Conservation (phyloP, 805 yeast species). For the Candida nonsorbophila region DNA sequence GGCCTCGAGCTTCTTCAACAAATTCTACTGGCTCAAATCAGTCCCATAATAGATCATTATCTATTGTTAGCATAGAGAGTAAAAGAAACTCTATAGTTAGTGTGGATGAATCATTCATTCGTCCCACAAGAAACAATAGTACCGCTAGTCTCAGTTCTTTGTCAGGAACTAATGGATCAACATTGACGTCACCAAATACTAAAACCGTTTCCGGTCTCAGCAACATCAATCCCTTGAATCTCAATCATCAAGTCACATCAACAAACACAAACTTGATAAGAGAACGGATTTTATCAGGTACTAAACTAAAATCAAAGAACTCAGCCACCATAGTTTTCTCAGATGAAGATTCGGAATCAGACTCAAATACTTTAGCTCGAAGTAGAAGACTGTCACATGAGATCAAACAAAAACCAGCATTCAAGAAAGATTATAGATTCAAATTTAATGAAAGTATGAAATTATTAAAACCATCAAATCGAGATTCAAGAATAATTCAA, state of each 20-base stretch:
- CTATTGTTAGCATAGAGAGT: slow-evolving; percentile 31
- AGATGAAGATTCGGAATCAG: slow-evolving; percentile 34
- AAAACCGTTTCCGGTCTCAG: slow-evolving; percentile 3
- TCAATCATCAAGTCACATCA: neutral
- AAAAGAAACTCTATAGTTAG: slow-evolving; percentile 38
- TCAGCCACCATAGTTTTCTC: slow-evolving; percentile 19
- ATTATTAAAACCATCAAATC: slow-evolving; percentile 1
- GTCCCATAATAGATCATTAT: slow-evolving; percentile 24
- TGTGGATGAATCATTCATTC: slow-evolving; percentile 25
- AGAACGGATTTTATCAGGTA: slow-evolving; percentile 2
- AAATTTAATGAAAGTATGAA: slow-evolving; percentile 11
- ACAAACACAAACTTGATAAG: neutral
- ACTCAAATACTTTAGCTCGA: slow-evolving; percentile 8
- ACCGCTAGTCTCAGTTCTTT: slow-evolving; percentile 15
- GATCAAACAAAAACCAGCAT: slow-evolving; percentile 5
- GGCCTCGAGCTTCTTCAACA: slow-evolving; percentile 29
- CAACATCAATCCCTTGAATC: slow-evolving; percentile 1
- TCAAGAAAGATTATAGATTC: slow-evolving; percentile 21
- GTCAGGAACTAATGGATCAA: slow-evolving; percentile 1
- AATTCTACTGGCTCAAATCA: slow-evolving; percentile 25
- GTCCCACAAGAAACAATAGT: slow-evolving; percentile 30
- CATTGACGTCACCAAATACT: slow-evolving; percentile 4
- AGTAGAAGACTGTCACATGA: slow-evolving; percentile 2
- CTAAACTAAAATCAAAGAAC: slow-evolving; percentile 4
- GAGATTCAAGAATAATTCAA: slow-evolving; percentile 7